Evolutionary conservation across 169 alveolate genomes (phyloP), one percentile per base, ranked within the genome.

Genomic region (Plasmodium reichenowi): DNA sequence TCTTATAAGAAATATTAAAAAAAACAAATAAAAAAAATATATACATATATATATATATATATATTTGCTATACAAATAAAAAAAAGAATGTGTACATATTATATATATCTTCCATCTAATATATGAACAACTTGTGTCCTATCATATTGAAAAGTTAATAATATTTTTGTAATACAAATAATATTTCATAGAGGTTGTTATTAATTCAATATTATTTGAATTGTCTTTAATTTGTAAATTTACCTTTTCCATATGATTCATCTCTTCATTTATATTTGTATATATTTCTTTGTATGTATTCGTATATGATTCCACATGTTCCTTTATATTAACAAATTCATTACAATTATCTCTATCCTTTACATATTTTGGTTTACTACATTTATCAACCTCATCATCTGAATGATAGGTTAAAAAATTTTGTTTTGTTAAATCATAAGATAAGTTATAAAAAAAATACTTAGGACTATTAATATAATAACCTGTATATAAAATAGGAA

Each of bases 151-250:
- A 83, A 56, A 83, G 56, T 83, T 83, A 45, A 83, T 72, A 68
- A 68, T 83, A 63, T 83, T 83, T 32, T 83, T 83, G 83, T 83
- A 83, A 72, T 83, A 83, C 26, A 83, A 2, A 32, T 68, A 83
- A 83, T 83, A 83, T 13, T 13, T 29, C 15, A 24, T 22, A 43
- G 56, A 45, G 43, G 20, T 43, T 5, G 91, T 63, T 12, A 83
- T 43, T 60, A 78, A 67, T 17, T 78, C 26, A 52, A 78, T 70
- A 13, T 59, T 10, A 26, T 54, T 66, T 29, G 89, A 78, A 29
- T 78, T 78, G 47, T 78, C 89, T 45, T 8, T 52, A 66, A 78
- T 62, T 45, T 15, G 13, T 45, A 83, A 62, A 50, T 83, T 43
- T 8, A 38, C 13, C 47, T 38, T 54, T 60, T 74, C 58, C 12